Evolutionary conservation across 2,329 filamentous ascomycete genomes (phyloP).

Genomic region (Phyllosticta paracitricarpa): DNA sequence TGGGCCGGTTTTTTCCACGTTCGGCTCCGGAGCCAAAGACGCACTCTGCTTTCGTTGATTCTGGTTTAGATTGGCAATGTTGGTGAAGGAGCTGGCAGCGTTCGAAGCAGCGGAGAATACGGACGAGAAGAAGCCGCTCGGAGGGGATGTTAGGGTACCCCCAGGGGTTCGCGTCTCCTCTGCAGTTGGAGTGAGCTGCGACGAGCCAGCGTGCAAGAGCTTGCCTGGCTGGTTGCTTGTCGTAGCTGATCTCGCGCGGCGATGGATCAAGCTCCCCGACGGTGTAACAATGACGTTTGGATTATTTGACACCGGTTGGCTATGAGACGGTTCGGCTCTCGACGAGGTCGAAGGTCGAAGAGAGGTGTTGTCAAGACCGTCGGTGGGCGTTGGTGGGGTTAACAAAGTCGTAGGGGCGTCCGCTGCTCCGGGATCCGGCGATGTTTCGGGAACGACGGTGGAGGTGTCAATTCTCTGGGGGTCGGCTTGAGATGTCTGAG

Average conservation of each 20-base stretch:
- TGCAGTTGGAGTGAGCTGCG: slow-evolving; percentile 63
- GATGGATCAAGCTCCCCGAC: slow-evolving; percentile 66
- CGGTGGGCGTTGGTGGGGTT: slow-evolving; percentile 54
- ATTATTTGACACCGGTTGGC: slow-evolving; percentile 21
- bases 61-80: slow-evolving; percentile 40
- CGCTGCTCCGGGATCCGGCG: slow-evolving; percentile 19
- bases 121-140: slow-evolving; percentile 76
- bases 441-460: slow-evolving; percentile 32
- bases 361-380: slow-evolving; percentile 18
- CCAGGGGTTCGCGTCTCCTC: slow-evolving; percentile 57
- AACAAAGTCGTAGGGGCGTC: slow-evolving; percentile 47
- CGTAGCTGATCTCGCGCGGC: slow-evolving; percentile 49
- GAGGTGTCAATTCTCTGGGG: slow-evolving; percentile 19
- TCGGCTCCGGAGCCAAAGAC: slow-evolving; percentile 15
- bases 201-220: slow-evolving; percentile 60
- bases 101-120: slow-evolving; percentile 90
- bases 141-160: slow-evolving; percentile 39
- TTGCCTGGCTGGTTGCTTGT: slow-evolving; percentile 63
- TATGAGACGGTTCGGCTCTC: slow-evolving; percentile 10
- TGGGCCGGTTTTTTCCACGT: slow-evolving; percentile 18
- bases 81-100: slow-evolving; percentile 73
- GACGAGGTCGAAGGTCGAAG: slow-evolving; percentile 4
- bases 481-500: slow-evolving; percentile 16
- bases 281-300: slow-evolving; percentile 49
- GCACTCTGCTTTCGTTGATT: slow-evolving; percentile 32